Percentiles rank a stretch among this genome's conserved stretches.
Conservation (phyloP, 352 stramenopile species). For the Saprolegnia diclina region DNA sequence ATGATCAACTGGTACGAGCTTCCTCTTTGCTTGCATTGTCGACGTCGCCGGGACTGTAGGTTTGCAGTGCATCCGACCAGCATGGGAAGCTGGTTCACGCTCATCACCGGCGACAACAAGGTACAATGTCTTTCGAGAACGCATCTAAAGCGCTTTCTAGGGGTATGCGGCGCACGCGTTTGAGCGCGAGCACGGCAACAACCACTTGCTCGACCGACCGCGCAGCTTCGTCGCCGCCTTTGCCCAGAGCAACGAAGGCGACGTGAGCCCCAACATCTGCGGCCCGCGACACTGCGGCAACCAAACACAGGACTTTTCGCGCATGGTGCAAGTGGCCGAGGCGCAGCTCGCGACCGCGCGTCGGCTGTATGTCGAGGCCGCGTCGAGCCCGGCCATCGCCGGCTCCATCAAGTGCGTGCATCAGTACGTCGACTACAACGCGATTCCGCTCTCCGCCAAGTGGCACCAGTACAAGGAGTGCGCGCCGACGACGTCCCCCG, state of each 20-base stretch:
- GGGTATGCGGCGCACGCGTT: slow-evolving; percentile 87
- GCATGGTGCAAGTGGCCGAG: slow-evolving; percentile 72
- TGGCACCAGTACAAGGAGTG: slow-evolving; percentile 72
- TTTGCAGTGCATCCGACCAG: slow-evolving; percentile 91
- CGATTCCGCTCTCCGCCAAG: slow-evolving; percentile 48
- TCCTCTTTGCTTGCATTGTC: not conserved
- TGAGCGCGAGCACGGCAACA: slow-evolving; percentile 75
- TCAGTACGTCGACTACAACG: slow-evolving; percentile 74
- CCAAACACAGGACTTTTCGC: slow-evolving; percentile 72
- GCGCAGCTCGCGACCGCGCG: slow-evolving; percentile 61
- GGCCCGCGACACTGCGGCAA: slow-evolving; percentile 55
- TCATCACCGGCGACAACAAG: slow-evolving; percentile 94
- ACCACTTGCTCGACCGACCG: slow-evolving; percentile 70
- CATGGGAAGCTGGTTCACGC: slow-evolving; percentile 90
- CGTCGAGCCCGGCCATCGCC: slow-evolving; percentile 34
- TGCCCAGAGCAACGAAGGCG: slow-evolving; percentile 90
- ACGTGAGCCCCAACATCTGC: slow-evolving; percentile 90
- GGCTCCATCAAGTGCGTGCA: slow-evolving; percentile 48
- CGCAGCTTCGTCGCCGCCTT: slow-evolving; percentile 89
- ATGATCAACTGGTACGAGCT: slow-evolving; percentile 84
- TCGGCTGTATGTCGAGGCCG: slow-evolving; percentile 49
- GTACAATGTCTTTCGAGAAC: slow-evolving; percentile 24
- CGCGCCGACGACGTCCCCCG: slow-evolving; percentile 55
- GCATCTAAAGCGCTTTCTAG: slow-evolving; percentile 13
- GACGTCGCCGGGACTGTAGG: slow-evolving; percentile 26